Conservation (phyloP, 2,329 filamentous ascomycete genomes). For the Xylaria sp. region DNA sequence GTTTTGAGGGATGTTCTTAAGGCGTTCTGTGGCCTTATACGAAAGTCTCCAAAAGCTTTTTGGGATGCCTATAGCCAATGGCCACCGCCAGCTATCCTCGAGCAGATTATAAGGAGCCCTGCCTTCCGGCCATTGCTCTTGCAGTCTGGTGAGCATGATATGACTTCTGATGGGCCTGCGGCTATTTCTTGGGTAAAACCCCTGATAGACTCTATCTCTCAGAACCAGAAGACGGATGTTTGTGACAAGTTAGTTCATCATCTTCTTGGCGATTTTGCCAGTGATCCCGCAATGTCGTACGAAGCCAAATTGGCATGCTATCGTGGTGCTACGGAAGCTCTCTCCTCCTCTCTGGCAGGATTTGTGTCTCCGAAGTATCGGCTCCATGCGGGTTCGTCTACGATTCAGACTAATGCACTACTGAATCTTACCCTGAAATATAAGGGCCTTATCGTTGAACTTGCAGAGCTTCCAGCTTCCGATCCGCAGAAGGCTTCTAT, state of each 20-base stretch:
- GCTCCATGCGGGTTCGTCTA: constrained; percentile 57
- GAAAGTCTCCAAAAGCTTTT: constrained; percentile 78
- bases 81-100: constrained; percentile 79
- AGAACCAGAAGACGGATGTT: constrained; percentile 76
- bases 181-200: constrained; percentile 79
- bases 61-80: constrained; percentile 88
- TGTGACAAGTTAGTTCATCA: constrained; percentile 80
- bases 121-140: constrained; percentile 66
- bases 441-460: constrained; percentile 62
- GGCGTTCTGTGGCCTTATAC: constrained; percentile 72
- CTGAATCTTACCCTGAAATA: constrained; percentile 70
- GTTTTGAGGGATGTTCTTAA: constrained; percentile 73
- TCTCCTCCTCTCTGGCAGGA: constrained; percentile 61
- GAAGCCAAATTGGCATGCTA: constrained; percentile 66
- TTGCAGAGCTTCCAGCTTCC: constrained; percentile 54
- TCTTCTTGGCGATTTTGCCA: constrained; percentile 69
- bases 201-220: constrained; percentile 78
- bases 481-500: constrained; percentile 57
- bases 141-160: constrained; percentile 64
- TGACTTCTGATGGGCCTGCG: constrained; percentile 58
- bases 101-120: constrained; percentile 79
- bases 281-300: constrained; percentile 59
- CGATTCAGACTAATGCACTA: constrained; percentile 68
- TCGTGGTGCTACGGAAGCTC: constrained; percentile 66
- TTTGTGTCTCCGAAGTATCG: constrained; percentile 55